Evolutionary conservation across 2,329 filamentous ascomycete species (phyloP), one percentile per base, ranked within the genome.

Genomic region (Paramyrothecium roridum): DNA sequence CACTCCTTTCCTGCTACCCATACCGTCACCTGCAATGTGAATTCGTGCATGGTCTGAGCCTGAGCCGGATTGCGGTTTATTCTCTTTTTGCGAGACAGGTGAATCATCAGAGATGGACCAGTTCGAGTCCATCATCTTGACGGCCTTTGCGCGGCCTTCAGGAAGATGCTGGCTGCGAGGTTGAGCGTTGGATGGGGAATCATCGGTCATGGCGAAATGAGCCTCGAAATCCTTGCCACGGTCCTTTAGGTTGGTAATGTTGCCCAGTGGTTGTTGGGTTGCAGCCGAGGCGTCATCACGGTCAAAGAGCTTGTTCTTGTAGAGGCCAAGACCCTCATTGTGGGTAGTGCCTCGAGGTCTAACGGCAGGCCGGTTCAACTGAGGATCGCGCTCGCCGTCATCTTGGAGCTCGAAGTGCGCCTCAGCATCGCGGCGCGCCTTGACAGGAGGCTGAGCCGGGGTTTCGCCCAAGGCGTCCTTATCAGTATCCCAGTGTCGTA

Each of bases 401-500:
- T 98, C 93, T 53, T 84, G 79, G 65, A 97, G 83, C 58, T 95
- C 86, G 67, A 96, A 97, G 72, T 98, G 91, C 1, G 86, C 76
- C 67, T 93, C 86, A 19, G 89, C 87, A 64, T 96, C 90, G 46
- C 86, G 90, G 57, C 93, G 90, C 40, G 89, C 81, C 68, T 89
- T 89, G 64, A 80, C 76, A 40, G 84, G 79, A 34, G 82, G 78
- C 16, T 84, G 77, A 60, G 79, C 78, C 8, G 86, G 83, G 10
- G 84, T 86, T 40, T 83, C 79, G 40, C 73, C 71, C 48, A 83
- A 53, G 21, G 55, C 60, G 48, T 67, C 77, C 61, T 88, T 83
- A 57, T 92, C 87, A 50, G 88, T 86, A 63, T 87, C 88, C 85
- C 90, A 96, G 70, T 95, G 88, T 54, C 90, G 88, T 57, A 87